Base-by-base conservation (phyloP, 108 stramenopile species). In the Fistulifera solaris region DNA sequence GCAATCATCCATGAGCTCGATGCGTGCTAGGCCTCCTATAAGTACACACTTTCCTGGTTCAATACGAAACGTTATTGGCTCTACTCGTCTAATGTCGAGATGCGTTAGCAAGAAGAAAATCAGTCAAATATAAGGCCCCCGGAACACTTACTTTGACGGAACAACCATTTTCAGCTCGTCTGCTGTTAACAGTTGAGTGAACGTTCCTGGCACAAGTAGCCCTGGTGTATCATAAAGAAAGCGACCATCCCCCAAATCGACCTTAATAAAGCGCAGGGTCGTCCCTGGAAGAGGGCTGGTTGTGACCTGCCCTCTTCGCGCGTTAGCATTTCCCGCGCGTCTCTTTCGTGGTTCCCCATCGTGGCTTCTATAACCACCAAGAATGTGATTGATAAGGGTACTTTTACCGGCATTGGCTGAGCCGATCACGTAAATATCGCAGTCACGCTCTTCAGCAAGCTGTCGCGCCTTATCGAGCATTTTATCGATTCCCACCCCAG, bases 331-430 rank as follows among this genome's bases (percentile, higher is more conserved):
- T 38, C 87, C 86, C 11, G 85, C 79, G 58, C 86, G 57, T 48
- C 58, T 59, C 40, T 67, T 81, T 63, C 65, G 49, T 14, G 22
- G n/a, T 0, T 62, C 61, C 28, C 65, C 66, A 49, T 72, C 58
- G 15, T 70, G 61, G 21, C 44, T 45, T 17, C 44, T 4, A 19
- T 21, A 21, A n/a, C 68, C 56, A 11, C 75, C 75, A 10, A 94
- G 58, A 38, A 94, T 73, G 27, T 72, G 60, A 59, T 94, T 94
- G 31, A 94, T 75, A 1, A 94, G 70, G 39, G 88, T 89, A 51
- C 74, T 76, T 58, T 94, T 94, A 25, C 92, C 92, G 23, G 87
- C 92, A 67, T 94, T 94, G 17, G 92, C 92, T 22, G 85, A 84
- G 18, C 92, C 92, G 18, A 94, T 86, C 25, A 94, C 72, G 54